Evolutionary conservation across 192 early-diverging fungal genomes (phyloP).

Genomic region (Chytriomyces sp.): DNA sequence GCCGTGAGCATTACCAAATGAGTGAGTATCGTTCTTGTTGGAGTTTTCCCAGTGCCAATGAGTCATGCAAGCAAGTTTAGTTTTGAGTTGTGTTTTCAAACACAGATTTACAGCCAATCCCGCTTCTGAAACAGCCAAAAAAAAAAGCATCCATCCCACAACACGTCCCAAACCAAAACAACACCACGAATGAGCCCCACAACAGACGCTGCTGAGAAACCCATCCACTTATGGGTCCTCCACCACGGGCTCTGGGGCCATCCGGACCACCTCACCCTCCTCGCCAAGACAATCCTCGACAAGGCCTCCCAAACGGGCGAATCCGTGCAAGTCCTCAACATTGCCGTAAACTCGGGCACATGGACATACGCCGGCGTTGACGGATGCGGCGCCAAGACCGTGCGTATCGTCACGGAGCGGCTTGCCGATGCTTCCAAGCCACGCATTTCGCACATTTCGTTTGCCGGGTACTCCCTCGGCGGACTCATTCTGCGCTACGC

Average conservation of each 20-base stretch:
- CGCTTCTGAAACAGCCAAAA: too few relatives aligned
- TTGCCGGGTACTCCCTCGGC: slow-evolving; percentile 60
- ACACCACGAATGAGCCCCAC: too few relatives aligned
- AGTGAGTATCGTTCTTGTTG: too few relatives aligned
- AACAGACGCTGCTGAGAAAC: too few relatives aligned
- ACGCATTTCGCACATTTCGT: slow-evolving; percentile 42
- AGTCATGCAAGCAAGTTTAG: too few relatives aligned
- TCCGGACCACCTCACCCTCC: slow-evolving; percentile 53
- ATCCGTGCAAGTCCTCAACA: slow-evolving; percentile 39
- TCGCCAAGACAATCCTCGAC: slow-evolving; percentile 49
- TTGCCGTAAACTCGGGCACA: slow-evolving; percentile 31
- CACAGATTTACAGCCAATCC: too few relatives aligned
- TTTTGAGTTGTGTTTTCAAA: too few relatives aligned
- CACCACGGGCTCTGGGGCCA: slow-evolving; percentile 74
- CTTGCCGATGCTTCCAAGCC: slow-evolving; percentile 17
- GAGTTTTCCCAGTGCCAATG: too few relatives aligned
- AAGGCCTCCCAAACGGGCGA: neutral
- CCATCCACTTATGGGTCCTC: slow-evolving; percentile 62
- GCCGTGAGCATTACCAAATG: too few relatives aligned
- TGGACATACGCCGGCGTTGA: slow-evolving; percentile 56
- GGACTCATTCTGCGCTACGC: slow-evolving; percentile 58
- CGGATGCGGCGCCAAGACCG: slow-evolving; percentile 43
- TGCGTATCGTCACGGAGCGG: slow-evolving; percentile 14
- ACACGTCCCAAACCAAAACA: too few relatives aligned
- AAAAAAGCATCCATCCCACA: too few relatives aligned